Evolutionary conservation across 2,329 filamentous ascomycete species (phyloP), one percentile per base, ranked within the genome.

Genomic region (Apiospora aurea): DNA sequence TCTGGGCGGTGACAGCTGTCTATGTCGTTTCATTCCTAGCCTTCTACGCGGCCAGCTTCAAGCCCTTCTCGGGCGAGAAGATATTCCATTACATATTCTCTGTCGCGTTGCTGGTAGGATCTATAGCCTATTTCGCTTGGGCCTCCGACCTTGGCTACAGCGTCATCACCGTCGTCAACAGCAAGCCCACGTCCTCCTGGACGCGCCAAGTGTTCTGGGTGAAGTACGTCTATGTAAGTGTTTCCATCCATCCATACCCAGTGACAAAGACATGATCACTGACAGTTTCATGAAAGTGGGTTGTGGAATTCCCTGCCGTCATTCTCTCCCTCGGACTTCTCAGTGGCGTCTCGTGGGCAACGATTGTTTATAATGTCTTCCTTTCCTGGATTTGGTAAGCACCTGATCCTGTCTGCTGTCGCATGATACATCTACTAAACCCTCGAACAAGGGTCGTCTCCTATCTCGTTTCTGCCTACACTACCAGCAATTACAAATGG

Each of bases 51-150:
- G 78, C 85, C 6, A 82, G 82, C 73, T 83, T 86, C 76, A 78
- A 81, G 14, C 82, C 86, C 49, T 82, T 80, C 61, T 79, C 82
- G 49, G 84, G 84, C 69, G 86, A 89, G 77, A 84, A 83, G 75
- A 84, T 89, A 75, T 89, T 89, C 81, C 87, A 90, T 81, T 88
- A 89, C 78, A 80, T 88, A 74, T 87, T 88, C 78, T 83, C 80
- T 74, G 81, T 88, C 70, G 83, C 83, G 47, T 82, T 86, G 53
- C 81, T 89, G 13, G 83, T 85, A 73, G 87, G 86, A 71, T 77
- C 84, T 26, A 82, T 88, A 74, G 77, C 83, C 69, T 89, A 89
- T 82, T 90, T 81, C 74, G 82, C 87, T 72, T 82, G 85, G 79
- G 88, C 87, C 7, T 85, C 87, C 6, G 84, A 88, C 74, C 82